phyloP scores from a whole-genome alignment of 306 rosid species.

The Oemleria cerasiformis region DNA sequence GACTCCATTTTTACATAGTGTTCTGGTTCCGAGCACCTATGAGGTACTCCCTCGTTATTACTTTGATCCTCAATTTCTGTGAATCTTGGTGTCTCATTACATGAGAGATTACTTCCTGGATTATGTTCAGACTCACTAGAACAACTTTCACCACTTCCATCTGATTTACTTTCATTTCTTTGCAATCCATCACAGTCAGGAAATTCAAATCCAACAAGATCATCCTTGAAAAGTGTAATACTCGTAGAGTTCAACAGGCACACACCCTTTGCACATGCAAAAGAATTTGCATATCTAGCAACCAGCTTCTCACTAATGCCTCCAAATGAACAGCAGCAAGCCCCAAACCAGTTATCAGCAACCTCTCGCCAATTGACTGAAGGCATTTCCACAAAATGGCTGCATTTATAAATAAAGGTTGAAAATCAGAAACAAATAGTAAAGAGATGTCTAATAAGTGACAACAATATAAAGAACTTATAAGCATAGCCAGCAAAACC shows the following conservation, averaged over 20 bases:
- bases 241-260: constrained; percentile 66
- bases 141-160: constrained; percentile 18
- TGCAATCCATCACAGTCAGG: constrained; percentile 30
- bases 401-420: constrained; percentile 27
- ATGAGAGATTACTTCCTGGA: constrained; percentile 26
- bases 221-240: constrained; percentile 69
- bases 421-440: constrained; percentile 12
- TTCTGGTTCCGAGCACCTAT: constrained; percentile 30
- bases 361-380: constrained; percentile 91
- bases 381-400: constrained; percentile 88
- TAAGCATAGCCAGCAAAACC: neutral
- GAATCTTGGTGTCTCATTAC: constrained; percentile 28
- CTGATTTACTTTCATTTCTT: constrained; percentile 23
- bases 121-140: constrained; percentile 20
- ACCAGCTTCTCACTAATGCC: constrained; percentile 91
- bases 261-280: constrained; percentile 48
- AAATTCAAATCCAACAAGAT: constrained; percentile 51
- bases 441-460: neutral
- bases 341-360: constrained; percentile 95
- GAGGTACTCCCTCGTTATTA: constrained; percentile 32
- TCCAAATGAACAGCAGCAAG: constrained; percentile 92
- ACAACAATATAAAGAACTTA: constrained; percentile 9
- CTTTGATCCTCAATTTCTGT: constrained; percentile 27
- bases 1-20: constrained; percentile 16
- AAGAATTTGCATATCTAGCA: constrained; percentile 56